phyloP scores from a whole-genome alignment of 2,329 filamentous ascomycete species.

The Diplodia seriata region DNA sequence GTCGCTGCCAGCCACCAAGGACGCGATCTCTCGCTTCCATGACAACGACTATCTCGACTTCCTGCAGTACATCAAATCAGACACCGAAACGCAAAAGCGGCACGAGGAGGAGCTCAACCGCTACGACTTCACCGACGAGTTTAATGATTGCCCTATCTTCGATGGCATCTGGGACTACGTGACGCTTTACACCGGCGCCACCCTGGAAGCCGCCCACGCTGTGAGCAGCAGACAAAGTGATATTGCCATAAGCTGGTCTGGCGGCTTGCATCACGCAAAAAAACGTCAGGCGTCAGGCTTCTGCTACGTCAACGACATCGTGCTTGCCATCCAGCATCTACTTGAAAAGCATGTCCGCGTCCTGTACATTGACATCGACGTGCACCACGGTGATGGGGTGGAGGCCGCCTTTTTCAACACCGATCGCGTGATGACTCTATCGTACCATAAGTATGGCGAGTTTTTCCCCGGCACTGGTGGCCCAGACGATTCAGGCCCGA shows the following conservation, averaged over 20 bases:
- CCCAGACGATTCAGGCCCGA: conserved; percentile 82
- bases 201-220: conserved; percentile 88
- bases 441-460: conserved; percentile 95
- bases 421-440: conserved; percentile 88
- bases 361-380: conserved; percentile 93
- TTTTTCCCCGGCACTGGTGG: conserved; percentile 95
- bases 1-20: conserved; percentile 80
- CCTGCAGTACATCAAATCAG: conserved; percentile 62
- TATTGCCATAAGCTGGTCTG: conserved; percentile 97
- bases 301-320: conserved; percentile 99
- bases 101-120: conserved; percentile 57
- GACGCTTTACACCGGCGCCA: conserved; percentile 89
- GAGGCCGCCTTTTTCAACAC: conserved; percentile 91
- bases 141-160: conserved; percentile 89
- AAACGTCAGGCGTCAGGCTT: conserved; percentile 93
- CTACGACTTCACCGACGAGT: conserved; percentile 79
- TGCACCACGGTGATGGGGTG: conserved; percentile 89
- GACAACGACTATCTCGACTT: conserved; percentile 90
- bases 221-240: conserved; percentile 86
- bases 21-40: conserved; percentile 88
- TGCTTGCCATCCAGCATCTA: conserved; percentile 88
- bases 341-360: conserved; percentile 83
- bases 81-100: conserved; percentile 34
- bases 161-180: conserved; percentile 96
- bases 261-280: conserved; percentile 95